phyloP scores from a whole-genome alignment of 225 moss, liverwort and hornwort species.

The Sphagnum contortum region DNA sequence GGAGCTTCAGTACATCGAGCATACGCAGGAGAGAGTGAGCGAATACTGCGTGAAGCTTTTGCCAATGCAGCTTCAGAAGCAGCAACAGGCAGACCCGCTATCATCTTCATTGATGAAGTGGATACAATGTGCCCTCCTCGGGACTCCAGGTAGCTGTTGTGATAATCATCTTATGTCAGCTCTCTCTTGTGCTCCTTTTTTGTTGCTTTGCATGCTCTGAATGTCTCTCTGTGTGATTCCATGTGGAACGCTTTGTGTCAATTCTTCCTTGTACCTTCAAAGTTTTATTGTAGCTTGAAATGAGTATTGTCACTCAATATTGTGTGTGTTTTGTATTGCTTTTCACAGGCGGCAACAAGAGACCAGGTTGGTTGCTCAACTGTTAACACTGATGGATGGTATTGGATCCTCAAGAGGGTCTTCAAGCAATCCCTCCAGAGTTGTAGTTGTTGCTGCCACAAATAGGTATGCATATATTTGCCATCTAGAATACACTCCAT shows the following conservation, averaged over 20 bases:
- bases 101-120: constrained; percentile 97
- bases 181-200: too few relatives aligned
- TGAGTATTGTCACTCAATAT: too few relatives aligned
- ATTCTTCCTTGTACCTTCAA: too few relatives aligned
- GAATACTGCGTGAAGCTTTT: constrained; percentile 72
- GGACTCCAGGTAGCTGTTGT: constrained; percentile 53
- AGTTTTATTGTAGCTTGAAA: not conserved
- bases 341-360: constrained; percentile 62
- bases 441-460: constrained; percentile 86
- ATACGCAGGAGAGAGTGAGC: constrained; percentile 93
- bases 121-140: constrained; percentile 91
- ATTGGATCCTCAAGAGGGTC: constrained; percentile 35
- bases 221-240: too few relatives aligned
- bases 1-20: constrained; percentile 76
- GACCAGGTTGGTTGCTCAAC: constrained; percentile 77
- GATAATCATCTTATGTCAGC: too few relatives aligned
- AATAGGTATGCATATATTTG: constrained; percentile 40
- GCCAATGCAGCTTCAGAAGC: constrained; percentile 56
- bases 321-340: too few relatives aligned
- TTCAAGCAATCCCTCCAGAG: constrained; percentile 45
- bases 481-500: too few relatives aligned
- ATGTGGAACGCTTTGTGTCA: too few relatives aligned
- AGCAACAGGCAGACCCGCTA: constrained; percentile 66
- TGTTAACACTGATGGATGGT: constrained; percentile 88
- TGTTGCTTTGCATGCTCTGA: too few relatives aligned